Conservation (phyloP, 192 early-diverging fungal genomes). For the Coemansia sp. region DNA sequence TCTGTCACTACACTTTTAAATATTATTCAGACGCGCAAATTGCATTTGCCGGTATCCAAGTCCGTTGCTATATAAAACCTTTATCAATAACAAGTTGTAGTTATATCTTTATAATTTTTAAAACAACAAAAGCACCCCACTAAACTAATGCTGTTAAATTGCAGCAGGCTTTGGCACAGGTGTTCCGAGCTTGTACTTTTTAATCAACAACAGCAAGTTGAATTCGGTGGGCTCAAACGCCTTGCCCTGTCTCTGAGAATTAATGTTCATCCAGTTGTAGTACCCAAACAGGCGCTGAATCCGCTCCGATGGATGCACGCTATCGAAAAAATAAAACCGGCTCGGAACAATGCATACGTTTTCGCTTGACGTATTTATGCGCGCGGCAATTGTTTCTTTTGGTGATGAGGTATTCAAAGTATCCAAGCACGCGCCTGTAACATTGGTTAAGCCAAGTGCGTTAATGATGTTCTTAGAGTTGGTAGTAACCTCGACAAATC, state of each 20-base stretch:
- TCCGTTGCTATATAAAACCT: slow-evolving; percentile 4
- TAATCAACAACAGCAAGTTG: slow-evolving; percentile 26
- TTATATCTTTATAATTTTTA: background rate
- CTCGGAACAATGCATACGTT: slow-evolving; percentile 21
- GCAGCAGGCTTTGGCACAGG: slow-evolving; percentile 27
- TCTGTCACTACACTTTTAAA: slow-evolving; percentile 14
- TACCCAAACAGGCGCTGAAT: slow-evolving; percentile 41
- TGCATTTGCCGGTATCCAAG: slow-evolving; percentile 11
- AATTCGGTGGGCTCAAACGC: slow-evolving; percentile 11
- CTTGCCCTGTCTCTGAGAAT: slow-evolving; percentile 1
- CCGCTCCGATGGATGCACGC: slow-evolving; percentile 30
- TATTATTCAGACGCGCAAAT: slow-evolving; percentile 17
- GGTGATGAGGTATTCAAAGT: background rate
- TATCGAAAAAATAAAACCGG: slow-evolving; percentile 27
- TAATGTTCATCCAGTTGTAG: slow-evolving; percentile 7
- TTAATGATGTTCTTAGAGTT: slow-evolving; percentile 10
- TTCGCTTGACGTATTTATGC: background rate
- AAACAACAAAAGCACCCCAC: no score
- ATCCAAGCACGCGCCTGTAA: slow-evolving; percentile 12
- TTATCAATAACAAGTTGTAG: background rate
- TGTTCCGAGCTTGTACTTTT: slow-evolving; percentile 29
- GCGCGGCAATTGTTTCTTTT: background rate
- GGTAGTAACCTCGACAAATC: slow-evolving; percentile 19
- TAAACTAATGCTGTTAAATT: background rate
- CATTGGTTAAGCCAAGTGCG: slow-evolving; percentile 27